Evolutionary conservation across 2,329 filamentous ascomycete species (phyloP).

Genomic region (Fusarium temperatum): DNA sequence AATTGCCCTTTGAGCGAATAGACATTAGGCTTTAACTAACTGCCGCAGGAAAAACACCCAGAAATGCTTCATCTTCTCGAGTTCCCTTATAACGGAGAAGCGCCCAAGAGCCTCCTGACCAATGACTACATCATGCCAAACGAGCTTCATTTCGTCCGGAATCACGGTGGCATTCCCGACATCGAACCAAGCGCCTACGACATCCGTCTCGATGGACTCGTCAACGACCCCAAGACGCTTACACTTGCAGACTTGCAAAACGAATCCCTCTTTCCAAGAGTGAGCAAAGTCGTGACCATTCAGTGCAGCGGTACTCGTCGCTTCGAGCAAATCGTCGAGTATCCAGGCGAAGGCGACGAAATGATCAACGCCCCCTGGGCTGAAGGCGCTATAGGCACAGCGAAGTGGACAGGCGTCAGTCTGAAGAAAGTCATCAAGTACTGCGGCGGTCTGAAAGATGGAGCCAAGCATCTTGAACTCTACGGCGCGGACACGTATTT

Average conservation of each 20-base stretch:
- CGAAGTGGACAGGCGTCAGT: constrained; percentile 68
- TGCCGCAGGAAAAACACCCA: constrained; percentile 58
- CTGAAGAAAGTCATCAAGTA: constrained; percentile 76
- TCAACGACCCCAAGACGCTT: constrained; percentile 64
- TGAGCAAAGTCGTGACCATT: constrained; percentile 66
- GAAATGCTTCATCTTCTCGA: constrained; percentile 70
- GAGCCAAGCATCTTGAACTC: constrained; percentile 71
- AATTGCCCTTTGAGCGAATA: background rate
- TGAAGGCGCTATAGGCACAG: constrained; percentile 74
- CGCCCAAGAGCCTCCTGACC: constrained; percentile 64
- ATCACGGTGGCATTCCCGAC: constrained; percentile 75
- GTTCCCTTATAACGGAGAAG: constrained; percentile 72
- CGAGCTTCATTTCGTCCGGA: constrained; percentile 68
- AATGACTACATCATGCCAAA: constrained; percentile 70
- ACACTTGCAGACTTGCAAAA: constrained; percentile 69
- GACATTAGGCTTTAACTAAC: background rate
- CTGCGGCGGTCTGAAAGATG: constrained; percentile 67
- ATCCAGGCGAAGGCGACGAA: constrained; percentile 74
- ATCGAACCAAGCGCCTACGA: constrained; percentile 66
- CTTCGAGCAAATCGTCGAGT: constrained; percentile 72
- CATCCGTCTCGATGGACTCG: constrained; percentile 67
- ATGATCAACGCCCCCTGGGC: constrained; percentile 65
- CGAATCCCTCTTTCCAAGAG: constrained; percentile 66
- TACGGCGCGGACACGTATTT: constrained; percentile 78
- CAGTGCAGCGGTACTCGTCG: constrained; percentile 76